These are phyloP conservation scores for Alternaria arborescens DNA, from an alignment of 2,329 filamentous ascomycete genomes.

Conservation along the genomic window DNA sequence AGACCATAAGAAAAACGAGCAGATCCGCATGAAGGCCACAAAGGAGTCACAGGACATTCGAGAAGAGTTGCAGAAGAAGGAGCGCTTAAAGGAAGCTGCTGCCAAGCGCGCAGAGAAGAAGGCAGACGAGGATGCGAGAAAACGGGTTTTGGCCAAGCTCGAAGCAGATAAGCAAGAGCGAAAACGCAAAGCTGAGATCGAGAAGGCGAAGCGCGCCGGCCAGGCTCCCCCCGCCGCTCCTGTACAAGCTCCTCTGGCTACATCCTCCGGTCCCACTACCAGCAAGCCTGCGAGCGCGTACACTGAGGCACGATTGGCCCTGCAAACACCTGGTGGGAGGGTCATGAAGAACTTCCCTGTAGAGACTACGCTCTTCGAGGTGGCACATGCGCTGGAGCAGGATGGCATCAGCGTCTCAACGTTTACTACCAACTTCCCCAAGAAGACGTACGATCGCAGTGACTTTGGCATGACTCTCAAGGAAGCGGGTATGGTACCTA, in stretches of 20 bases:
- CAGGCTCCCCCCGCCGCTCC: constrained; percentile 61
- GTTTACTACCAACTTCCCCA: constrained; percentile 87
- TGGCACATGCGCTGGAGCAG: constrained; percentile 79
- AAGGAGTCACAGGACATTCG: constrained; percentile 89
- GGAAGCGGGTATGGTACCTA: constrained; percentile 89
- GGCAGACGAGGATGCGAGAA: constrained; percentile 85
- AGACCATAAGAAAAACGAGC: constrained; percentile 85
- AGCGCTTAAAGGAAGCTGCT: constrained; percentile 89
- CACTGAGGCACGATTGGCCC: constrained; percentile 79
- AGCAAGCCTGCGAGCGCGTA: constrained; percentile 75
- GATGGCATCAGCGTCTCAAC: constrained; percentile 74
- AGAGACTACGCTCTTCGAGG: constrained; percentile 91
- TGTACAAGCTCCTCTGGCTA: constrained; percentile 58
- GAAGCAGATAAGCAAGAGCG: constrained; percentile 93
- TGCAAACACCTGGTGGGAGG: constrained; percentile 79
- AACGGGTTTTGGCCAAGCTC: constrained; percentile 90
- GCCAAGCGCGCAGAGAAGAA: constrained; percentile 88
- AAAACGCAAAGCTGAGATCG: constrained; percentile 81
- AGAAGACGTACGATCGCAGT: constrained; percentile 73
- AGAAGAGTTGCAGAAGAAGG: constrained; percentile 85
- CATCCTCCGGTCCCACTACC: constrained; percentile 57
- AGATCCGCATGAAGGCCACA: constrained; percentile 84
- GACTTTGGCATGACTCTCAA: constrained; percentile 93
- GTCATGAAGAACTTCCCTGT: constrained; percentile 88
- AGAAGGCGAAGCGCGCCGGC: constrained; percentile 89